Percentiles rank a stretch among this genome's conserved stretches.
Conservation (phyloP, 2,329 filamentous ascomycete genomes). For the Xylariaceae sp. region DNA sequence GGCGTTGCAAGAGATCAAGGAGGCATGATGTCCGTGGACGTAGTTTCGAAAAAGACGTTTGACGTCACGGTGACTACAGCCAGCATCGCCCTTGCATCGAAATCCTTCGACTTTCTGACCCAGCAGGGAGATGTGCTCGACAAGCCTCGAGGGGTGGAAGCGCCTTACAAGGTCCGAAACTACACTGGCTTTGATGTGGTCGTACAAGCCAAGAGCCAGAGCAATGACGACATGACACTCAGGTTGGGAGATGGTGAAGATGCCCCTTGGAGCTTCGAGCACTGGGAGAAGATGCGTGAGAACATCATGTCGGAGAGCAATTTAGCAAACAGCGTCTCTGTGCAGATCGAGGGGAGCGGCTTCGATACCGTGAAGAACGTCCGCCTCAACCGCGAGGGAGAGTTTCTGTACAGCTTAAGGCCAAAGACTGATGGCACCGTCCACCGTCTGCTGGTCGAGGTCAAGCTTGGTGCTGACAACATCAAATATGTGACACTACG, state of each 20-base stretch:
- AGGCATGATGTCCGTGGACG: conserved; percentile 71
- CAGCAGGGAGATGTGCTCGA: conserved; percentile 86
- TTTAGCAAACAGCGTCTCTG: conserved; percentile 64
- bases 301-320: conserved; percentile 78
- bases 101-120: conserved; percentile 84
- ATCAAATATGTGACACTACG: conserved; percentile 97
- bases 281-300: conserved; percentile 93
- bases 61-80: conserved; percentile 90
- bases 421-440: conserved; percentile 79
- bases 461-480: conserved; percentile 85
- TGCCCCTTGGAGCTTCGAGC: conserved; percentile 91
- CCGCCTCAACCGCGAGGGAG: conserved; percentile 87
- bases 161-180: conserved; percentile 88
- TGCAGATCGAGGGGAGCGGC: conserved; percentile 84
- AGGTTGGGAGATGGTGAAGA: conserved; percentile 85
- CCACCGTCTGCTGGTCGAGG: conserved; percentile 86
- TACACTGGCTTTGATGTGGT: conserved; percentile 89
- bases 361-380: conserved; percentile 89
- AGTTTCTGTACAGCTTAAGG: conserved; percentile 79
- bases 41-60: conserved; percentile 82
- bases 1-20: conserved; percentile 75
- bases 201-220: conserved; percentile 68
- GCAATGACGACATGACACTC: conserved; percentile 60
- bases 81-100: conserved; percentile 86
- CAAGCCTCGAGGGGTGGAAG: conserved; percentile 84